Conservation (phyloP, 202 grass and related monocot species). For the Elaeis oleifera region DNA sequence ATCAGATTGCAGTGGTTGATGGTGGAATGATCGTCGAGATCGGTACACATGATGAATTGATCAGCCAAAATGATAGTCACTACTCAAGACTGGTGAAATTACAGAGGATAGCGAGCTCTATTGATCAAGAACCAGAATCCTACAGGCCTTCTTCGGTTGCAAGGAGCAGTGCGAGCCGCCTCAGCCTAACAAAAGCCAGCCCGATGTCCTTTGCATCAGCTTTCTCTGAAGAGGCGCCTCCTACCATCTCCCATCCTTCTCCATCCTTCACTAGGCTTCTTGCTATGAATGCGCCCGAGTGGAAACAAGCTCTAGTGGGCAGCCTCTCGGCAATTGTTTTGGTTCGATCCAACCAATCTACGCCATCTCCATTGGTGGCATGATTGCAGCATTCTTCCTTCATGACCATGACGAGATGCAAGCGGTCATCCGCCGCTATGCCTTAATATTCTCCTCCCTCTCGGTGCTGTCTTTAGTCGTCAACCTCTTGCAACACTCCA, state of each 20-base stretch:
- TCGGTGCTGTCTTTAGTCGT: slow-evolving; percentile 65
- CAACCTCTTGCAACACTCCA: slow-evolving; percentile 88
- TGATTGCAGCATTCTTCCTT: slow-evolving; percentile 93
- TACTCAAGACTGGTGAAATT: slow-evolving; percentile 88
- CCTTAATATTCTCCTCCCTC: slow-evolving; percentile 80
- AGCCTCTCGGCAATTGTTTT: slow-evolving; percentile 60
- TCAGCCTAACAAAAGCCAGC: slow-evolving; percentile 79
- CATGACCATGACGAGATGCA: slow-evolving; percentile 71
- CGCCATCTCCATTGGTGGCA: slow-evolving; percentile 78
- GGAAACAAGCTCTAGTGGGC: slow-evolving; percentile 81
- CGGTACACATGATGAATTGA: slow-evolving; percentile 90
- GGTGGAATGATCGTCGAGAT: slow-evolving; percentile 70
- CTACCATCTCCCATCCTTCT: slow-evolving; percentile 23
- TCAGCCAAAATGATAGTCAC: slow-evolving; percentile 47
- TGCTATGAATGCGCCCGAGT: slow-evolving; percentile 87
- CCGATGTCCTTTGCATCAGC: slow-evolving; percentile 61
- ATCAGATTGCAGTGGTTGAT: slow-evolving; percentile 93
- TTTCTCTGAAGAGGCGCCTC: slow-evolving; percentile 29
- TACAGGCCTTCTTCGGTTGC: slow-evolving; percentile 59
- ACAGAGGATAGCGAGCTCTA: slow-evolving; percentile 87
- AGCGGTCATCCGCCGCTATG: slow-evolving; percentile 60
- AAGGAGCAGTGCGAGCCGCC: slow-evolving; percentile 67
- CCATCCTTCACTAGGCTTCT: slow-evolving; percentile 97
- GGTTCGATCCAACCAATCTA: slow-evolving; percentile 93
- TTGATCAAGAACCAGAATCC: slow-evolving; percentile 81